These are phyloP conservation scores for Yamadazyma trypodendri DNA, from an alignment of 1,139 yeast species.

Conservation along the genomic window DNA sequence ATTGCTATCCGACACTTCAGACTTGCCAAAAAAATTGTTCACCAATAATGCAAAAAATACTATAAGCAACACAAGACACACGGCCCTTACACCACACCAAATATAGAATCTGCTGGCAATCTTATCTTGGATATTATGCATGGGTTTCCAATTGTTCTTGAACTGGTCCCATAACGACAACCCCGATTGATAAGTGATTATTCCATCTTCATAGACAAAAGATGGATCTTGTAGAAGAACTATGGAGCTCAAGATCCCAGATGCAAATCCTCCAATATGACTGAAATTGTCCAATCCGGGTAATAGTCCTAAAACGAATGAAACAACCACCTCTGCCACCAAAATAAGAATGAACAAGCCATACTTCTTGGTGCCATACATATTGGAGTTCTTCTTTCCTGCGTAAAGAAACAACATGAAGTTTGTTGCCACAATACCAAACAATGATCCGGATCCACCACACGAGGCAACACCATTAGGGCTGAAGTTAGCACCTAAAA, in stretches of 20 bases:
- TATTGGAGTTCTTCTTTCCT: slow-evolving; percentile 47
- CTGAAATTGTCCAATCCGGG: slow-evolving; percentile 79
- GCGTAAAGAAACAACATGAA: slow-evolving; percentile 56
- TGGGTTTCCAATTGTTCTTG: slow-evolving; percentile 43
- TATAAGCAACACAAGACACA: slow-evolving; percentile 46
- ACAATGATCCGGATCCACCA: slow-evolving; percentile 76
- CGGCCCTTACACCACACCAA: slow-evolving; percentile 53
- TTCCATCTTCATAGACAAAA: slow-evolving; percentile 43
- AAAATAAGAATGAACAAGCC: slow-evolving; percentile 46
- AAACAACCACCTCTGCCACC: slow-evolving; percentile 56
- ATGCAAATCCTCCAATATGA: slow-evolving; percentile 73
- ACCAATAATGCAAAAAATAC: slow-evolving; percentile 52
- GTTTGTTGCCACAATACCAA: slow-evolving; percentile 68
- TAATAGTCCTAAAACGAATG: slow-evolving; percentile 63
- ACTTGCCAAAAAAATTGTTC: slow-evolving; percentile 48
- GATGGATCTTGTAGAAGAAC: slow-evolving; percentile 60
- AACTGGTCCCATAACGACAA: slow-evolving; percentile 43
- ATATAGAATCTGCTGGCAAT: slow-evolving; percentile 33
- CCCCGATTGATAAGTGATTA: slow-evolving; percentile 36
- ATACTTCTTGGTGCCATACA: slow-evolving; percentile 44
- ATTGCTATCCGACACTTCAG: slow-evolving; percentile 27
- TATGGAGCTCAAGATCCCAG: slow-evolving; percentile 57
- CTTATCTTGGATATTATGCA: slow-evolving; percentile 35
- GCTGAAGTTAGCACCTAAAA: slow-evolving; percentile 70
- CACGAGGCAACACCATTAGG: slow-evolving; percentile 70